Conservation (phyloP, 306 rosid species). For the Cucumis melo region DNA sequence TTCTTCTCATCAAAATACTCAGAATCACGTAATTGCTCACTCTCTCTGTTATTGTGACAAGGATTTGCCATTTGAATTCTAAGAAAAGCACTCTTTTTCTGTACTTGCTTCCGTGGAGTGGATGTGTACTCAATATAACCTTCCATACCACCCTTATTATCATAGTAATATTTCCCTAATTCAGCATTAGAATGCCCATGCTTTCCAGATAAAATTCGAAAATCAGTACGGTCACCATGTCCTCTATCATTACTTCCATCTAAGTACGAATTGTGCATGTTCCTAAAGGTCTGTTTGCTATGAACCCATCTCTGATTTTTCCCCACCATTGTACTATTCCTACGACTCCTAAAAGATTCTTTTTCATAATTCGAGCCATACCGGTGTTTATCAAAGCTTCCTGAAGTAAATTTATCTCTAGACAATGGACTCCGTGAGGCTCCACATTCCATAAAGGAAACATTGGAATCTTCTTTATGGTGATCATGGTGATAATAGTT, state of each 20-base stretch:
- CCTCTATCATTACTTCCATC: slow-evolving; percentile 23
- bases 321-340: slow-evolving; percentile 14
- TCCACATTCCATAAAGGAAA: slow-evolving; percentile 4
- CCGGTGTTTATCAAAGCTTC: slow-evolving; percentile 16
- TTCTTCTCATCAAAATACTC: slow-evolving; percentile 33
- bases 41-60: slow-evolving; percentile 36
- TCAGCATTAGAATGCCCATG: slow-evolving; percentile 42
- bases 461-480: neutral
- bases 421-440: slow-evolving; percentile 6
- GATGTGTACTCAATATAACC: slow-evolving; percentile 29
- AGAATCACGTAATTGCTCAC: slow-evolving; percentile 31
- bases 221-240: slow-evolving; percentile 14
- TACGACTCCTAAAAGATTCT: slow-evolving; percentile 16
- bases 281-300: slow-evolving; percentile 36
- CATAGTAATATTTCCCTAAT: slow-evolving; percentile 19
- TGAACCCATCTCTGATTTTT: slow-evolving; percentile 38
- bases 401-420: slow-evolving; percentile 14
- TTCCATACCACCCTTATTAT: slow-evolving; percentile 35
- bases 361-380: slow-evolving; percentile 13
- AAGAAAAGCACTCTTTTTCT: slow-evolving; percentile 90
- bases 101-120: slow-evolving; percentile 65
- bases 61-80: slow-evolving; percentile 54
- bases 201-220: slow-evolving; percentile 12
- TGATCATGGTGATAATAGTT: slow-evolving; percentile 17
- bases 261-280: slow-evolving; percentile 22